Evolutionary conservation across 23 red algal genomes (phyloP), one percentile per base, ranked within the genome.

Genomic region (Gracilaria caudata): DNA sequence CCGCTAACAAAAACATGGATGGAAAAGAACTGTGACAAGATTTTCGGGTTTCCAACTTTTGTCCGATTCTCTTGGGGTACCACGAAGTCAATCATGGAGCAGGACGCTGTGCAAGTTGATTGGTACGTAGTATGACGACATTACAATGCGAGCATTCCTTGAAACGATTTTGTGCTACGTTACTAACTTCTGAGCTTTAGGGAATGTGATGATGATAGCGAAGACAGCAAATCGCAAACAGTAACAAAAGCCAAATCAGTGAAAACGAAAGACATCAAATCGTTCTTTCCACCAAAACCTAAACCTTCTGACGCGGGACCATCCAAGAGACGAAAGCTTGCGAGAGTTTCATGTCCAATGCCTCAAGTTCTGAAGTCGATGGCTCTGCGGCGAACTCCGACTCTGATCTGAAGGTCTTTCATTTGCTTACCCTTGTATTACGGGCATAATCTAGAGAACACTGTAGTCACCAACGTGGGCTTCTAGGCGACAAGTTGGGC

Each of bases 61-160:
- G 95, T 94, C 19, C 79, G 95, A 17, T 98, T 98, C 82, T 90
- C 84, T 8, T 98, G 95, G 95, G 87, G 87, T 23, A 81, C 87
- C 20, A 66, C 87, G 7, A 68, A 75, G 45, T 34, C 59, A 19
- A 68, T 91, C 37, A 20, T 91, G 32, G n/a, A 74, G 20, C 65
- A 81, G 55, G 57, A 73, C 26, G 75, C 87, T 47, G 87, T 91
- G n/a, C 11, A 28, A 45, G 77, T 91, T 60, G 87, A 81, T 39
- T 91, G 87, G 87, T 91, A 59, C 26, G 87, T 91, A 33, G n/a
- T 19, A 29, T 21, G 21, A 24, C 5, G n/a, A 5, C 7, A 7
- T 75, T 2, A 43, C 35, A 33, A 26, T 41, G 4, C 34, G 6
- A 5, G 35, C 29, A 1, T 36, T 71, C 34, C 20, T 6, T 41